Evolutionary conservation across 345 rosid genomes (phyloP), one percentile per base, ranked within the genome.

Genomic region (Melaleuca alternifolia): DNA sequence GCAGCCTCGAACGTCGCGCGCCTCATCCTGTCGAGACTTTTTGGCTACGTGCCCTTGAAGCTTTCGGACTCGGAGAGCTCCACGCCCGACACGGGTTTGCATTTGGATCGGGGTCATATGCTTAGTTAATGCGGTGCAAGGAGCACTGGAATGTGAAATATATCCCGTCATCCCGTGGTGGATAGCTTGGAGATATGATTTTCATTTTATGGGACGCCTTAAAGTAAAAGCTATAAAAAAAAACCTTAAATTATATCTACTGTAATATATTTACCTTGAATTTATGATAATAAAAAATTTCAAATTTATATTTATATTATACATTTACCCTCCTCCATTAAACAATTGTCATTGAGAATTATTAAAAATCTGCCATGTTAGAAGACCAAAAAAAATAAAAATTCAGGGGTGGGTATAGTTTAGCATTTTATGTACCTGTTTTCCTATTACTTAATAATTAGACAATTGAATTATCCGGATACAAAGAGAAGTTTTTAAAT

Each of bases 1-100:
- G 94, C 99, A 83, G 99, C 99, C 30, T 98, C 96, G 92, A 97
- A 97, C 46, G 90, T 97, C 11, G 99, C 93, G 1, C 94, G 99
- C 15, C 98, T 97, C 87, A 92, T 96, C 85, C 57, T 94, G 84
- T 92, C 98, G 7, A 93, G 99, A 87, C 88, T 91, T 83, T 87
- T 65, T 21, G 57, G 89, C 28, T 82, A 86, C 41, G 65, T 56
- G n/a, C 85, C 87, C 82, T 82, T 10, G 53, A 86, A 59, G 84
- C 50, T 90, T 50, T 85, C 89, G n/a, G 84, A 89, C 85, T 81
- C 54, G 88, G 86, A 86, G 90, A 90, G 87, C 86, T 87, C 89
- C 57, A 50, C 48, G 71, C 85, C 91, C 8, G 86, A 62, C 5
- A 54, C 87, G 24, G 81, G 33, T 11, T 84, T 88, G 89, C 95